Evolutionary conservation across 371 early-diverging fungal species (phyloP), one percentile per base, ranked within the genome.

Genomic region (Mortierella sp.): DNA sequence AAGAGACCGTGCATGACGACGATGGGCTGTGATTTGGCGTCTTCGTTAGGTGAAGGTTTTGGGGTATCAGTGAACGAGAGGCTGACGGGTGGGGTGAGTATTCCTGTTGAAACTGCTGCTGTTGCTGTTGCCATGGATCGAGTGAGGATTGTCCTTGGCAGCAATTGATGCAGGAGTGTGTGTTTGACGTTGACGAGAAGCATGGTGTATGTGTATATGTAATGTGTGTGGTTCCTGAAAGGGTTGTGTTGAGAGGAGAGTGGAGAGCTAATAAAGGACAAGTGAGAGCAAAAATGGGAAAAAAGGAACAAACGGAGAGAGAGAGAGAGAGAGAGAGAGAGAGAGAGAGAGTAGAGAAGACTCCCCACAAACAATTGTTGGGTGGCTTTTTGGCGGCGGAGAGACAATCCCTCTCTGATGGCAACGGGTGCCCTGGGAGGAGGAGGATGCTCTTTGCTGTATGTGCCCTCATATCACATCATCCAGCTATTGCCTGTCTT

Each of bases 1-100:
- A 98, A 97, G 34, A 99, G 90, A 38, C 99, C 98, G 88, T 97
- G 99, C 68, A 97, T 90, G 73, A 97, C 93, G 14, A 97, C 90
- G 14, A 97, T 88, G 31, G 95, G 94, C 45, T 77, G 76, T 3
- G 79, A 81, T 19, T 42, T 70, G n/a, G 86, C 73, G 21, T 70
- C 72, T 5, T 75, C 63, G 34, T 76, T 55, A 21, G 80, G 70
- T 1, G 70, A 70, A 0, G 86, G 86, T 54, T 75, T 65, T 1
- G 86, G 75, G 44, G 76, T 71, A 13, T 79, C 74, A 7, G 70
- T 74, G 73, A 77, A 85, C 60, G 86, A 74, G 14, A 85, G 77
- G 16, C 65, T 28, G 19, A 79, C 79, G 13, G 84, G 79, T 11
- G 81, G 19, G 16, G 63, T 57, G 42, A 75, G 45, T n/a, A 26